phyloP scores from a whole-genome alignment of 2,329 filamentous ascomycete genomes.

The Alternaria hordeiaustralica region DNA sequence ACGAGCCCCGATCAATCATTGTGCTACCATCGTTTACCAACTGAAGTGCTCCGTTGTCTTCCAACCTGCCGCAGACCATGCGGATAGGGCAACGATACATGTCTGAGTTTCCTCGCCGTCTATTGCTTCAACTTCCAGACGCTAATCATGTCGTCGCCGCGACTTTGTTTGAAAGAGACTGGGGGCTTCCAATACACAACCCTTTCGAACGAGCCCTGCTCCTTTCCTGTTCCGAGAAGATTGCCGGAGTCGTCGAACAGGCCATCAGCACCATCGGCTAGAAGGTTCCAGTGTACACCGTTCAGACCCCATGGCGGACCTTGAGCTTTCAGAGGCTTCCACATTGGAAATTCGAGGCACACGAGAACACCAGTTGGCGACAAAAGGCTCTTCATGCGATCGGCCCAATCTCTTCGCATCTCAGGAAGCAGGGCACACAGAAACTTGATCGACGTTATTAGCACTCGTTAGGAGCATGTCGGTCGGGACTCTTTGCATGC shows the following conservation, averaged over 20 bases:
- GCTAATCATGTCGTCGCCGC: conserved; percentile 23
- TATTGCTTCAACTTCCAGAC: conserved; percentile 21
- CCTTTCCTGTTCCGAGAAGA: conserved; percentile 1
- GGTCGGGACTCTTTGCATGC: background rate
- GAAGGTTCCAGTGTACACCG: conserved; percentile 35
- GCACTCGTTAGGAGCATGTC: background rate
- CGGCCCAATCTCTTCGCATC: conserved; percentile 62
- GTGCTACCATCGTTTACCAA: background rate
- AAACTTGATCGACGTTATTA: conserved; percentile 52
- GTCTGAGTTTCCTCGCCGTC: background rate
- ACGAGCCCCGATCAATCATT: background rate
- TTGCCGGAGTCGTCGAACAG: conserved; percentile 16
- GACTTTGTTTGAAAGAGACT: conserved; percentile 22
- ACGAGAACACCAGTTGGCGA: conserved; percentile 59
- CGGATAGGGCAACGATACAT: background rate
- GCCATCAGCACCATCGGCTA: conserved; percentile 17
- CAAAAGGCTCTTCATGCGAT: conserved; percentile 61
- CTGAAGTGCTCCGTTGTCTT: background rate
- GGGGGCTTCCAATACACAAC: conserved; percentile 21
- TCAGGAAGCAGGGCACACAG: conserved; percentile 63
- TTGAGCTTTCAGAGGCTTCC: conserved; percentile 66
- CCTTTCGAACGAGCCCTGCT: conserved; percentile 15
- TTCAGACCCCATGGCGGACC: conserved; percentile 77
- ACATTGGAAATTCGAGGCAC: conserved; percentile 76
- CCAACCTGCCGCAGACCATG: background rate